Evolutionary conservation across 2,329 filamentous ascomycete genomes (phyloP), one percentile per base, ranked within the genome.

Genomic region (Bertia moriformis): DNA sequence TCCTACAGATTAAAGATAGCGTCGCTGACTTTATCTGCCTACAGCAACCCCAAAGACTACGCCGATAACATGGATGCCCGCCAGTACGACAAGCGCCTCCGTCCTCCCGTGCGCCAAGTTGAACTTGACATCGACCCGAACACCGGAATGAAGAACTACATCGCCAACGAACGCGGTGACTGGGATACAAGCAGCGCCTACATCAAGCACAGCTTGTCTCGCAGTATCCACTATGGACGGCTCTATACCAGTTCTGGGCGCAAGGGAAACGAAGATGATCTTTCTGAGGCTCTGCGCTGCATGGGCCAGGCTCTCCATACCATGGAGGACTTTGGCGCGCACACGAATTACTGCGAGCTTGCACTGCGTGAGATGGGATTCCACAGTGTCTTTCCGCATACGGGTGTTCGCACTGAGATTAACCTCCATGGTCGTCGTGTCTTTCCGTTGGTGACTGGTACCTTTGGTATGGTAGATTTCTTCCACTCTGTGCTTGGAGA

Each of bases 131-230:
- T 91, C 41, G 84, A 91, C 50, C 62, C 63, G 22, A 63, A 71
- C 4, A 91, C 84, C 1, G 88, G 88, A n/a, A 94, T 98, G 89
- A 98, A 96, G 61, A 96, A 96, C 56, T 98, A 98, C 58, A 96
- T 98, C 48, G 78, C 89, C 43, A 96, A 95, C 51, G 89, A 96
- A 56, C 66, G 62, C 13, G 85, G 87, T 3, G 71, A 74, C 30
- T 95, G 88, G 83, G 85, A 88, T 1, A 98, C 91, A 15, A 94
- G 87, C 45, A 66, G 83, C 4, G 88, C 83, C 29, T 95, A 89
- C 51, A 69, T 94, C 43, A 77, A 78, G 48, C 84, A 75, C 59
- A 87, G 82, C 49, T 67, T 91, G 44, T 68, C 69, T 13, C 73
- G 83, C 43, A 74, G 78, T 53, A 83, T 89, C 44, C 83, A 89